Evolutionary conservation across 805 yeast genomes (phyloP), one percentile per base, ranked within the genome.

Genomic region (Ogataea methylovora): DNA sequence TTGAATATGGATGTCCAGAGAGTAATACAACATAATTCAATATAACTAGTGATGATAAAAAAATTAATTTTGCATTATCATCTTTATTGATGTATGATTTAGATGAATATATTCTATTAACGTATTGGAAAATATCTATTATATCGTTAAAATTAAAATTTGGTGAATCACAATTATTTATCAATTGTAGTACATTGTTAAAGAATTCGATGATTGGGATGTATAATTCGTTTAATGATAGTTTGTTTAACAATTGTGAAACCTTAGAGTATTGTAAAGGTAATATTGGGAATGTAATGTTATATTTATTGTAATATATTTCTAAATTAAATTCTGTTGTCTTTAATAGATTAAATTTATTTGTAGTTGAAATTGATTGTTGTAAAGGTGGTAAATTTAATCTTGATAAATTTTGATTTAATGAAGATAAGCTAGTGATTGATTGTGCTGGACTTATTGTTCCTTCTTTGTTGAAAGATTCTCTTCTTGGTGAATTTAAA

Each of bases 1-100:
- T 56, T 6, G 83, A 72, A 46, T 72, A 76, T 24, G 68, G 64
- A 34, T 71, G 73, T 0, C 88, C 87, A 17, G 76, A 69, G 27
- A 78, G 58, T 2, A 77, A 56, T 8, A 78, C 65, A 8, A 75
- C 57, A 46, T 76, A 81, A 46, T 79, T 79, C 21, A 76, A 48
- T 8, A 70, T 44, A 0, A 62, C 54, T 35, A 72, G 52, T 0
- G 70, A 55, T 2, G 62, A 46, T 7, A 63, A 45, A 29, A 65
- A 63, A 10, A 67, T 43, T 9, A 59, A 28, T 31, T 46, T 58
- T 16, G 55, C 46, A 25, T 42, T 34, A 21, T 43, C 44, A 25
- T 55, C 51, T 22, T 43, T 39, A 27, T 45, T 56, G 47, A 60
- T 50, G 11, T 33, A 36, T 2, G 53, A 46, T 37, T 51, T 52